These are phyloP conservation scores for Cornus florida DNA, from an alignment of 148 eudicot genomes.

Conservation along the genomic window DNA sequence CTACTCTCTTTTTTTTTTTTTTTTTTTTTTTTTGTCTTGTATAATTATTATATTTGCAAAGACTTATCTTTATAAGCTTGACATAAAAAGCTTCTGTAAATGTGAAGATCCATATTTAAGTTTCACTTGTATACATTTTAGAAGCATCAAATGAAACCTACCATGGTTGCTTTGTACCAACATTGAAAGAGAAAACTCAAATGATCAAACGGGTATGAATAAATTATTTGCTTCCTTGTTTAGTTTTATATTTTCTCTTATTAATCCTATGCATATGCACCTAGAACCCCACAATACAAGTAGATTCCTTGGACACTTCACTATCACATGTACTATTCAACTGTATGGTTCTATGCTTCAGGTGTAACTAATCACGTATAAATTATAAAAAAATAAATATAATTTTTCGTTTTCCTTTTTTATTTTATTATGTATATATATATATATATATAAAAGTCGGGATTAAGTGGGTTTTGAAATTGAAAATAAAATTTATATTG, in stretches of 20 bases:
- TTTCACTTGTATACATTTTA: neutral
- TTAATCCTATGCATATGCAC: neutral
- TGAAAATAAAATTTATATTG: too few relatives aligned
- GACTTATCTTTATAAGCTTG: neutral
- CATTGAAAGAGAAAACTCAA: neutral
- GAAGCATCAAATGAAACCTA: neutral
- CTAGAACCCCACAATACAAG: too few relatives aligned
- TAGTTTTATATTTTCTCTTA: neutral
- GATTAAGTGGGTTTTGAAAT: too few relatives aligned
- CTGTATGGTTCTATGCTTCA: too few relatives aligned
- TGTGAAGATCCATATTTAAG: neutral
- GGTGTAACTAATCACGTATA: too few relatives aligned
- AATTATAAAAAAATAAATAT: too few relatives aligned
- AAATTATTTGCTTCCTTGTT: too few relatives aligned
- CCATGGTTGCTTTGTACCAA: neutral
- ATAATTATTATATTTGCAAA: conserved; percentile 11
- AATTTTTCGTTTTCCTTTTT: too few relatives aligned
- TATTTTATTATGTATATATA: too few relatives aligned
- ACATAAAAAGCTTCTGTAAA: neutral
- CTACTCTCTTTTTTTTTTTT: neutral
- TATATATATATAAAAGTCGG: too few relatives aligned
- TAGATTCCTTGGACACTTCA: too few relatives aligned
- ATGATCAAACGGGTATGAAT: neutral
- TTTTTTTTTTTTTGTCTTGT: neutral
- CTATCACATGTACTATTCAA: neutral